Evolutionary conservation across 2,329 filamentous ascomycete genomes (phyloP).

Genomic region (Fonsecaea multimorphosa): DNA sequence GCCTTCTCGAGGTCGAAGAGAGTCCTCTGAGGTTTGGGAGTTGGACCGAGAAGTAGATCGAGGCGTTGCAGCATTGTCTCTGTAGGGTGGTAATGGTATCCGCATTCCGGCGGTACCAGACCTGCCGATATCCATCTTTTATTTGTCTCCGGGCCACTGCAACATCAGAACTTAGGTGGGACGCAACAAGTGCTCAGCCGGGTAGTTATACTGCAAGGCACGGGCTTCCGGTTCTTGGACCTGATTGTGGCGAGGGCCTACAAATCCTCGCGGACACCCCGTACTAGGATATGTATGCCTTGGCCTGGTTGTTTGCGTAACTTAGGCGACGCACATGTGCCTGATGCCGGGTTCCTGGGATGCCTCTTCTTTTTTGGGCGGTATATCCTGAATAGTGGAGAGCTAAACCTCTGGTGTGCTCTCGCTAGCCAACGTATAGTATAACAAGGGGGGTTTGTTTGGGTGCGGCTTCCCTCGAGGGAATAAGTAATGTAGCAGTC

Average conservation of each 20-base stretch:
- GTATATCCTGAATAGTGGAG: conserved; percentile 1
- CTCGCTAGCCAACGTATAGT: conserved; percentile 15
- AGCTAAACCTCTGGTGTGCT: not conserved
- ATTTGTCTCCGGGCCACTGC: conserved; percentile 25
- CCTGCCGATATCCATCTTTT: conserved; percentile 35
- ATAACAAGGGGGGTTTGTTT: conserved; percentile 10
- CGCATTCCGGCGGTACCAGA: conserved; percentile 28
- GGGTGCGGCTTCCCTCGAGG: conserved; percentile 7
- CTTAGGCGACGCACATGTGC: conserved; percentile 17
- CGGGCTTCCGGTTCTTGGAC: not conserved
- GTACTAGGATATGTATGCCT: conserved; percentile 5
- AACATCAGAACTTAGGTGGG: conserved; percentile 31
- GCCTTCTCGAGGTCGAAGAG: conserved; percentile 54
- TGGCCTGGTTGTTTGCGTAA: not conserved
- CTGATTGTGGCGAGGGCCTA: conserved; percentile 28
- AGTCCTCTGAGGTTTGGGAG: conserved; percentile 50
- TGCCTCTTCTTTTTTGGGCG: not conserved
- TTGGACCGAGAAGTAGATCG: conserved; percentile 45
- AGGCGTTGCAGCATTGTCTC: conserved; percentile 24
- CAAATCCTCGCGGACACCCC: conserved; percentile 7
- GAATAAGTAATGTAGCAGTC: conserved; percentile 10
- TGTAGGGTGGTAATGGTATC: conserved; percentile 25
- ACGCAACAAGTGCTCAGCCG: conserved; percentile 20
- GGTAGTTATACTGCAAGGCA: conserved; percentile 7
- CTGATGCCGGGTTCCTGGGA: conserved; percentile 6